Conservation (phyloP, 345 rosid species). For the Moringa oleifera region DNA sequence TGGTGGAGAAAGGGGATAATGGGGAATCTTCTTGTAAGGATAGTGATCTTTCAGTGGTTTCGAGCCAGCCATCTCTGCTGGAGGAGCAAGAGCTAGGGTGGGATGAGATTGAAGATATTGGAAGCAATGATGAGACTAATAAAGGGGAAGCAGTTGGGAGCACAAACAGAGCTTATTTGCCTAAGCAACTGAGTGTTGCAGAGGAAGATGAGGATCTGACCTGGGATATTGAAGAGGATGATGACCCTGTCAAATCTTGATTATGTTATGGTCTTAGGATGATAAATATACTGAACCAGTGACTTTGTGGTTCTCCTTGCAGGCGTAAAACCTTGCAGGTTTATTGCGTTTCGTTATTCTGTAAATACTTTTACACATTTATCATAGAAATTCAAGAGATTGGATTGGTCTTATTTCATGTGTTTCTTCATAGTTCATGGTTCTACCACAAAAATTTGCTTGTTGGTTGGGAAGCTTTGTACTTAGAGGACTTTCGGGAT, state of each 20-base stretch:
- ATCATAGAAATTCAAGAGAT: too few relatives aligned
- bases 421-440: too few relatives aligned
- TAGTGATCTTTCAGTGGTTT: conserved; percentile 61
- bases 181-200: conserved; percentile 35
- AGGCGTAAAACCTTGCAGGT: too few relatives aligned
- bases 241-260: conserved; percentile 26
- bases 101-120: conserved; percentile 73
- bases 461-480: too few relatives aligned
- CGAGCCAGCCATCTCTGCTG: conserved; percentile 42
- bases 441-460: too few relatives aligned
- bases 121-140: conserved; percentile 37
- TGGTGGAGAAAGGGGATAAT: conserved; percentile 29
- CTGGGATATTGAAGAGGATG: conserved; percentile 86
- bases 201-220: conserved; percentile 67
- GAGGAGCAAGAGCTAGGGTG: conserved; percentile 75
- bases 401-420: too few relatives aligned
- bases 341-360: too few relatives aligned
- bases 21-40: conserved; percentile 47
- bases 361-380: too few relatives aligned
- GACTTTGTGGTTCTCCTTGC: too few relatives aligned
- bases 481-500: too few relatives aligned
- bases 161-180: conserved; percentile 37
- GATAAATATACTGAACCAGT: too few relatives aligned
- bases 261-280: neutral
- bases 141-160: conserved; percentile 20